Percentiles rank a stretch among this genome's conserved stretches.
Conservation (phyloP, 202 grass and related monocot species). For the Elaeis oleifera region DNA sequence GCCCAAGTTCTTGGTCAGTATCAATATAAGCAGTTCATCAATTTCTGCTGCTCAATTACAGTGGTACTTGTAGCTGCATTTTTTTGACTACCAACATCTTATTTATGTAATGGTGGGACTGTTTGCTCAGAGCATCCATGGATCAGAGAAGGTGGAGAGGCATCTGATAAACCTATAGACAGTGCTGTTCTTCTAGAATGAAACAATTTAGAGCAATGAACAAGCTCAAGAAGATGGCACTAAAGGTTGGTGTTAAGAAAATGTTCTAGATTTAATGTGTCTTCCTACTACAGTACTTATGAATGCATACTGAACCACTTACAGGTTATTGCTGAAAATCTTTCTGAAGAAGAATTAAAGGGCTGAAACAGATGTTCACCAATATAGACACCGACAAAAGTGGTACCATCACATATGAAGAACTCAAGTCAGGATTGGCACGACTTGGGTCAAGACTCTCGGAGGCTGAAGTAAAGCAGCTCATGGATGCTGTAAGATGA, state of each 20-base stretch:
- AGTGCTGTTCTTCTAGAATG: slow-evolving; percentile 1
- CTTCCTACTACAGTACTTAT: too few species aligned
- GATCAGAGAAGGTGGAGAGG: slow-evolving; percentile 9
- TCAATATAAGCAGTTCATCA: background rate
- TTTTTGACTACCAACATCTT: too few species aligned
- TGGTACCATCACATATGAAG: background rate
- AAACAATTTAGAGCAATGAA: slow-evolving; percentile 4
- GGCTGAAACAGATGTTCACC: background rate
- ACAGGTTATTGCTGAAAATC: slow-evolving; percentile 5
- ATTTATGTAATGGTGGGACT: too few species aligned
- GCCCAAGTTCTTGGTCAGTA: slow-evolving; percentile 1
- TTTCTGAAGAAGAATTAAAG: background rate
- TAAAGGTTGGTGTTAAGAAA: background rate
- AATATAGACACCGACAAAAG: slow-evolving; percentile 1
- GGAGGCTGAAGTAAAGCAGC: slow-evolving; percentile 4
- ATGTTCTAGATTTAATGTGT: too few species aligned
- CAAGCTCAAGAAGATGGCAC: slow-evolving; percentile 12
- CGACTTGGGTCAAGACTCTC: slow-evolving; percentile 1
- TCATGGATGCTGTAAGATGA: slow-evolving; percentile 4
- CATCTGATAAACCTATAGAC: slow-evolving; percentile 14
- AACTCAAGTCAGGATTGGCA: slow-evolving; percentile 5
- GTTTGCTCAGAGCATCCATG: slow-evolving; percentile 5
- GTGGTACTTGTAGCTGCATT: too few species aligned
- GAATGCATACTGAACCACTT: background rate
- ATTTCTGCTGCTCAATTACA: too few species aligned